Evolutionary conservation across 2,329 filamentous ascomycete genomes (phyloP).

Genomic region (Botrytis byssoidea): DNA sequence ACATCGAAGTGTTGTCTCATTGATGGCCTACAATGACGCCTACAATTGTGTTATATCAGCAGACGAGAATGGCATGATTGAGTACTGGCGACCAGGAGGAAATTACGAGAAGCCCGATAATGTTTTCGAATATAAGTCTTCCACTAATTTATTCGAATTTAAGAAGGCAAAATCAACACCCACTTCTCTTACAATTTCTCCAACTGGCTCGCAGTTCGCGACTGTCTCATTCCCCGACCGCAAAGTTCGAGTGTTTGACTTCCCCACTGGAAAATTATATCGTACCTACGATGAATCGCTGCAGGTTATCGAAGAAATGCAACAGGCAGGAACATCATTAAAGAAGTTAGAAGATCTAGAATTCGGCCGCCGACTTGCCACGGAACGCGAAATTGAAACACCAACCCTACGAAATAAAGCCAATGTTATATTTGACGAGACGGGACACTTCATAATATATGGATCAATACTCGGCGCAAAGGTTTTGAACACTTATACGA

Average conservation of each 20-base stretch:
- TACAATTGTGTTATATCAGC: conserved; percentile 90
- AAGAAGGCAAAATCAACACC: conserved; percentile 91
- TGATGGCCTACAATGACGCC: conserved; percentile 85
- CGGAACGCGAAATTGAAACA: conserved; percentile 82
- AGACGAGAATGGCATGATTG: conserved; percentile 88
- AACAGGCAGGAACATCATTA: conserved; percentile 82
- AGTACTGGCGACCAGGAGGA: conserved; percentile 86
- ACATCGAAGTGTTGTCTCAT: conserved; percentile 76
- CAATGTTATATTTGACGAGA: conserved; percentile 94
- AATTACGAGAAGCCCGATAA: conserved; percentile 87
- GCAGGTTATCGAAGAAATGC: conserved; percentile 86
- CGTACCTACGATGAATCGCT: conserved; percentile 95
- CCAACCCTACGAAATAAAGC: conserved; percentile 64
- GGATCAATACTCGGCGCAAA: conserved; percentile 91
- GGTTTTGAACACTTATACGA: conserved; percentile 93
- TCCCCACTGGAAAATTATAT: conserved; percentile 81
- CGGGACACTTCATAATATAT: conserved; percentile 90
- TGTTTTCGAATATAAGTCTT: conserved; percentile 90
- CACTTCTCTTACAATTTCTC: conserved; percentile 79
- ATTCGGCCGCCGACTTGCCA: conserved; percentile 82
- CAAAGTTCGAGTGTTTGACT: conserved; percentile 91
- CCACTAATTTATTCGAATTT: conserved; percentile 93
- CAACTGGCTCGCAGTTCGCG: conserved; percentile 80
- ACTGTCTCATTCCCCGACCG: conserved; percentile 91
- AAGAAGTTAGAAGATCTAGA: conserved; percentile 86